Conservation (phyloP, 1,284 basidiomycete species). For the Pyrrhoderma noxium region DNA sequence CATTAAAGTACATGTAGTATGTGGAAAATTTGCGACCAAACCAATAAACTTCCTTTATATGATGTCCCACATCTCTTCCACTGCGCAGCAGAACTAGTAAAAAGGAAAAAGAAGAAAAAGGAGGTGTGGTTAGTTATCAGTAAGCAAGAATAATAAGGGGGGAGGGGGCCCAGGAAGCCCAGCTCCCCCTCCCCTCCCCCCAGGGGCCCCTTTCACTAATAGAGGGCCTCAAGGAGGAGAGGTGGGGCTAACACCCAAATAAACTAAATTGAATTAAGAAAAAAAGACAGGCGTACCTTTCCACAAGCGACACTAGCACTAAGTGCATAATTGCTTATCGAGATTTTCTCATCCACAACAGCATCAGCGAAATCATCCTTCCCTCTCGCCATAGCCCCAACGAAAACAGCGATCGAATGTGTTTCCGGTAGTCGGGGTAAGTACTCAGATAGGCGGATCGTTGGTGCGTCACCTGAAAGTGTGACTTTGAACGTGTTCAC, state of each 20-base stretch:
- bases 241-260: no score
- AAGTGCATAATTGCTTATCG: slow-evolving; percentile 90
- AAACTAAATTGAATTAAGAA: background rate
- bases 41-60: slow-evolving; percentile 8
- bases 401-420: slow-evolving; percentile 90
- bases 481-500: slow-evolving; percentile 95
- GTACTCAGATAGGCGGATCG: slow-evolving; percentile 77
- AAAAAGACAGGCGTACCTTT: slow-evolving; percentile 51
- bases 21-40: no score
- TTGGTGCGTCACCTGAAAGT: slow-evolving; percentile 86
- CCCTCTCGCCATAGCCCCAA: slow-evolving; percentile 95
- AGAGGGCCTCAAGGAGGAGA: no score
- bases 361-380: slow-evolving; percentile 97
- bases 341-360: slow-evolving; percentile 95
- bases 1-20: no score
- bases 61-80: slow-evolving; percentile 19
- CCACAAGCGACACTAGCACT: slow-evolving; percentile 96
- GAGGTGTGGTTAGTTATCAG: background rate
- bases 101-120: background rate
- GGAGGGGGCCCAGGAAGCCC: background rate
- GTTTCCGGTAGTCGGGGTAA: slow-evolving; percentile 78
- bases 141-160: slow-evolving; percentile 1
- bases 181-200: background rate
- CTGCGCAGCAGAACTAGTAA: slow-evolving; percentile 17
- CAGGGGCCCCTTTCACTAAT: no score